Conservation (phyloP, 805 yeast genomes). For the Ogataea methylovora region DNA sequence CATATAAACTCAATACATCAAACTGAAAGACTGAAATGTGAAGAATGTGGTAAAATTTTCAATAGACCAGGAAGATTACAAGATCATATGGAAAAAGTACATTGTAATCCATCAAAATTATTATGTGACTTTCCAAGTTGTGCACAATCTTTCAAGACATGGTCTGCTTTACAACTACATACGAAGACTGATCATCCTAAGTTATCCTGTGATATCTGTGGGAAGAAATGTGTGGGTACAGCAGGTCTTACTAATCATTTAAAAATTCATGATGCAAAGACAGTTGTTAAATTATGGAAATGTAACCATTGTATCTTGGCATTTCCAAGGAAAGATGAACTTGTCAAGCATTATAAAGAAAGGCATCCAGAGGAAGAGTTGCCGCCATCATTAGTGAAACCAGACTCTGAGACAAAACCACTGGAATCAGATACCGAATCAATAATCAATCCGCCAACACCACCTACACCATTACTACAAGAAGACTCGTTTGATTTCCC, state of each 20-base stretch:
- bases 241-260: slow-evolving; percentile 67
- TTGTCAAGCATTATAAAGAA: slow-evolving; percentile 48
- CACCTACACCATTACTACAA: background rate
- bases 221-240: slow-evolving; percentile 65
- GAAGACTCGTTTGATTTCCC: background rate
- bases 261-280: slow-evolving; percentile 54
- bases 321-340: slow-evolving; percentile 49
- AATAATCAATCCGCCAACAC: background rate
- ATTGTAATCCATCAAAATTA: slow-evolving; percentile 43
- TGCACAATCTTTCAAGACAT: slow-evolving; percentile 50
- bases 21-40: slow-evolving; percentile 43
- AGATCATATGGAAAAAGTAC: slow-evolving; percentile 60
- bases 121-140: slow-evolving; percentile 63
- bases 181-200: slow-evolving; percentile 68
- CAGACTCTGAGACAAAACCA: background rate
- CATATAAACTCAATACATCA: slow-evolving; percentile 64
- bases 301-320: slow-evolving; percentile 46
- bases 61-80: slow-evolving; percentile 57
- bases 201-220: slow-evolving; percentile 55
- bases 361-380: slow-evolving; percentile 24
- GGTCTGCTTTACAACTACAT: slow-evolving; percentile 71
- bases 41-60: slow-evolving; percentile 57
- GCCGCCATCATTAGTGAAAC: slow-evolving; percentile 8
- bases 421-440: background rate
- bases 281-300: slow-evolving; percentile 54